Evolutionary conservation across 202 grass and related monocot species (phyloP), one percentile per base, ranked within the genome.

Genomic region (Setaria italica): DNA sequence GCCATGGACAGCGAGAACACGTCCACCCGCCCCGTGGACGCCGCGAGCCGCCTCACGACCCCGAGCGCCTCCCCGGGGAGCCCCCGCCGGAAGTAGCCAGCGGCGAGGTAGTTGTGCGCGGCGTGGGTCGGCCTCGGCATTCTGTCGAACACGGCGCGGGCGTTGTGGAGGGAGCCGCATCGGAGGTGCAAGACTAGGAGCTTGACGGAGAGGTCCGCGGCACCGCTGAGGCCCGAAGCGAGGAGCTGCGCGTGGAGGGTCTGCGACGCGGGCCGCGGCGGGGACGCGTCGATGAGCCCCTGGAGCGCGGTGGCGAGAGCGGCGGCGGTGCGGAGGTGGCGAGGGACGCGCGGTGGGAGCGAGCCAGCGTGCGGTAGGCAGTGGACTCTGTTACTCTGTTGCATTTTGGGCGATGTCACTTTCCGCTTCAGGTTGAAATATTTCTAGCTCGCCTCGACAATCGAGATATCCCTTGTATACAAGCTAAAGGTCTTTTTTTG

Each of bases 1-100:
- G 87, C 95, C 93, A 98, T 98, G 59, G 91, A 98, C 4, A 98
- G 86, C 17, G 88, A 79, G 79, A 98, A 92, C 11, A 79, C 71
- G 66, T 98, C 93, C 11, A 89, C 66, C 43, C 88, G 84, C 20
- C 56, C 84, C 35, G 84, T 89, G 67, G 62, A 62, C 55, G 77
- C 80, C 7, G 86, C 87, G 32, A 98, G 86, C 71, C 81, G 78
- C 55, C 95, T 56, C 29, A 95, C 41, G 51, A 95, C 17, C 10
- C 63, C 56, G 19, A 98, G 85, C 4, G 93, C 87, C 78, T 94
- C 88, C 56, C 34, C n/a, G 0, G 83, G 84, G n/a, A 62, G 20
- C 0, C 95, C 95, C 41, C 80, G 66, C 3, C 86, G 91, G 76
- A 89, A 92, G 87, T 95, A 98, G 0, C 95, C 95, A 14, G 89